Evolutionary conservation across 2,329 filamentous ascomycete genomes (phyloP).

Genomic region (Aureobasidium pullulans): DNA sequence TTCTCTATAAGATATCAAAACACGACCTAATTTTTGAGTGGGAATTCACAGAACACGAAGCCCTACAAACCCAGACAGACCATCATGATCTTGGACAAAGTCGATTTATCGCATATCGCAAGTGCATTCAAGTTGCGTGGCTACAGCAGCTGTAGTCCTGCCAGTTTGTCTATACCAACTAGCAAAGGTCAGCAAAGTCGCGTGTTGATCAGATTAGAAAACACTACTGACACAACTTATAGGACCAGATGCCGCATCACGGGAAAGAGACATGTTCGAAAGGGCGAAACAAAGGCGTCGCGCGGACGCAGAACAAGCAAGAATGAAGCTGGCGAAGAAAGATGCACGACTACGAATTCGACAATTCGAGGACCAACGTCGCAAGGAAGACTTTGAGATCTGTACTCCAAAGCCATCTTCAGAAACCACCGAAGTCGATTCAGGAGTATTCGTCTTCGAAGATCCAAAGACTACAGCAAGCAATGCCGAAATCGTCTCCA

Average conservation of each 20-base stretch:
- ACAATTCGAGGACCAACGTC: not conserved
- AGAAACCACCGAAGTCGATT: not conserved
- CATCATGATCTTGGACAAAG: not conserved
- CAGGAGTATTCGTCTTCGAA: not conserved
- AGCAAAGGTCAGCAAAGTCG: not conserved
- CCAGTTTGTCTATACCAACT: not conserved
- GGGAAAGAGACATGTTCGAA: not conserved
- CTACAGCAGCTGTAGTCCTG: not conserved
- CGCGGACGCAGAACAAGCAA: constrained; percentile 1
- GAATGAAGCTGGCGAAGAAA: not conserved
- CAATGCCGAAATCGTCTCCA: not conserved
- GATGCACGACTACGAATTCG: constrained; percentile 1
- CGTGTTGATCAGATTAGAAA: too few species aligned
- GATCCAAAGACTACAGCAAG: not conserved
- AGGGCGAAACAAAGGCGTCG: not conserved
- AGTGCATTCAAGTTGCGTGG: not conserved
- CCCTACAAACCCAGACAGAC: not conserved
- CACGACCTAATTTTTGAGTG: too few species aligned
- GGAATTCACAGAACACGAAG: too few species aligned
- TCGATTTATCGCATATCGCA: not conserved
- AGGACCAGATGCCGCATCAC: not conserved
- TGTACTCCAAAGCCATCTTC: not conserved
- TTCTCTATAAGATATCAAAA: not conserved
- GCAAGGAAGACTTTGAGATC: not conserved
- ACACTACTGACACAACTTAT: not conserved